phyloP scores from a whole-genome alignment of 129 eudicot species.

The Cynara cardunculus region DNA sequence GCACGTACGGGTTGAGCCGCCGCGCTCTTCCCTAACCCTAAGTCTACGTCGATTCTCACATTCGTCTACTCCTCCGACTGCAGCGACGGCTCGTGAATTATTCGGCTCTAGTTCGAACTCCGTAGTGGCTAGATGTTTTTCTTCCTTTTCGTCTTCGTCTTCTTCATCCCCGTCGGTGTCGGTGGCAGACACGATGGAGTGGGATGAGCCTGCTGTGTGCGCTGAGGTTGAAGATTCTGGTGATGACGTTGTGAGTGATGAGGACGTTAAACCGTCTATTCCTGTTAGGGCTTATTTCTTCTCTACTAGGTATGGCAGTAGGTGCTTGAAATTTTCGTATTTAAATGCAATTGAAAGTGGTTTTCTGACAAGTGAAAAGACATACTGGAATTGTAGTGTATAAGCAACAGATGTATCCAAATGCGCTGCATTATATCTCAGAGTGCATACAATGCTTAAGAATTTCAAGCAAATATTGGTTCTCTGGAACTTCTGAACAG shows the following conservation, averaged over 20 bases:
- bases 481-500: not conserved
- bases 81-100: constrained; percentile 17
- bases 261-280: constrained; percentile 50
- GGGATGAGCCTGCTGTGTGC: constrained; percentile 40
- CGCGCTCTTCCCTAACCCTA: constrained; percentile 11
- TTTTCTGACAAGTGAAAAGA: not conserved
- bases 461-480: not conserved
- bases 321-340: not conserved
- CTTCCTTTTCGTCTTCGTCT: constrained; percentile 30
- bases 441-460: not conserved
- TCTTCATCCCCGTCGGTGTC: constrained; percentile 9
- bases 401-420: not conserved
- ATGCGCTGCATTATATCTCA: not conserved
- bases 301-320: constrained; percentile 70
- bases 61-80: constrained; percentile 16
- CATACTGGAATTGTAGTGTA: not conserved
- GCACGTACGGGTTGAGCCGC: not conserved
- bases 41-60: constrained; percentile 11
- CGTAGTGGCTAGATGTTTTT: constrained; percentile 34
- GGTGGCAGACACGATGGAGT: constrained; percentile 37
- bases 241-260: constrained; percentile 32
- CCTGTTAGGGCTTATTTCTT: constrained; percentile 87
- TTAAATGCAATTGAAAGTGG: not conserved
- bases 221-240: constrained; percentile 28
- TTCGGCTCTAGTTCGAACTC: constrained; percentile 13